phyloP scores from a whole-genome alignment of 805 yeast genomes.

The Komagataella pseudopastoris region DNA sequence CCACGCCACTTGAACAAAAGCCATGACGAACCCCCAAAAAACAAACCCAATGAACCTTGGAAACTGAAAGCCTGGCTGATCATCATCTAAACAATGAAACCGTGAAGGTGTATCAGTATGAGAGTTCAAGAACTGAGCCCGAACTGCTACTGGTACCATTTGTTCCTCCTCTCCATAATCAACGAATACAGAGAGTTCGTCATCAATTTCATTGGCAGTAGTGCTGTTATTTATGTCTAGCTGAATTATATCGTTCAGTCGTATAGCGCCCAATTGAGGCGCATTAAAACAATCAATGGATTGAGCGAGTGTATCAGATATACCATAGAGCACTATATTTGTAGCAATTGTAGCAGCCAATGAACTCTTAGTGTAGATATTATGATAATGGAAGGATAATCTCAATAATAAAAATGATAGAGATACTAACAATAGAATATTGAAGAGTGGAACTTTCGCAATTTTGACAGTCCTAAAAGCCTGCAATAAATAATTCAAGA shows the following conservation, averaged over 20 bases:
- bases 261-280: not conserved
- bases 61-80: conserved; percentile 33
- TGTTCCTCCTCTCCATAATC: conserved; percentile 17
- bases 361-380: conserved; percentile 48
- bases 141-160: not conserved
- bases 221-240: not conserved
- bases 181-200: conserved; percentile 12
- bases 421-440: conserved; percentile 34
- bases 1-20: conserved; percentile 84
- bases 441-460: conserved; percentile 42
- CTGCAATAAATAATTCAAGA: not conserved
- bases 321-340: conserved; percentile 69
- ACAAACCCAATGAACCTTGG: conserved; percentile 66
- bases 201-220: not conserved
- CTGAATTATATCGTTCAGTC: not conserved
- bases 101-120: not conserved
- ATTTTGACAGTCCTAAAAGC: conserved; percentile 1
- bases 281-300: conserved; percentile 27
- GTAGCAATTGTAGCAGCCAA: conserved; percentile 71
- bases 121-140: not conserved
- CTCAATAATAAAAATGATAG: conserved; percentile 36
- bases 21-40: conserved; percentile 76
- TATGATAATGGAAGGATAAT: conserved; percentile 44
- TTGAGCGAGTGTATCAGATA: conserved; percentile 89
- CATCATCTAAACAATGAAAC: not conserved